Evolutionary conservation across 352 stramenopile genomes (phyloP).

Genomic region (Pythium sp.): DNA sequence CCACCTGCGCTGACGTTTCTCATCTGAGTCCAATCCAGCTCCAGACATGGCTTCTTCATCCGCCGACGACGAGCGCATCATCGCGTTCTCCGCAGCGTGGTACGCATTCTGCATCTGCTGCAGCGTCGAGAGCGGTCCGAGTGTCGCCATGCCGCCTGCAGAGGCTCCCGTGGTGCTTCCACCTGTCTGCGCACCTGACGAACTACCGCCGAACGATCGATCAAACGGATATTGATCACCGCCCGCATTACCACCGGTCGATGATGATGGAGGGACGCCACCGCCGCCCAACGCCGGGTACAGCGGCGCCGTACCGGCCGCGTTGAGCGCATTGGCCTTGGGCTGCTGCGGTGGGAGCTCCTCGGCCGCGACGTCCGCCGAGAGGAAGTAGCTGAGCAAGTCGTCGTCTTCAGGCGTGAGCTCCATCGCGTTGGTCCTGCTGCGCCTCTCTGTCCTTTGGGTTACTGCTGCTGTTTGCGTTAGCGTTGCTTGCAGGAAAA

Average conservation of each 20-base stretch:
- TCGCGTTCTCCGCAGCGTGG: slow-evolving; percentile 47
- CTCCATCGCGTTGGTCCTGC: slow-evolving; percentile 39
- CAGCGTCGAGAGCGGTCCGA: slow-evolving; percentile 31
- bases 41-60: slow-evolving; percentile 50
- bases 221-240: slow-evolving; percentile 40
- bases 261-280: background rate
- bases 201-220: slow-evolving; percentile 29
- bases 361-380: slow-evolving; percentile 64
- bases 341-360: slow-evolving; percentile 31
- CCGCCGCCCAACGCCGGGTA: slow-evolving; percentile 5
- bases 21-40: slow-evolving; percentile 54
- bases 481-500: background rate
- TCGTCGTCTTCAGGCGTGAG: slow-evolving; percentile 85
- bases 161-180: slow-evolving; percentile 9
- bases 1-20: slow-evolving; percentile 73
- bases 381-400: slow-evolving; percentile 85
- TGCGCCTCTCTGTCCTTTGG: background rate
- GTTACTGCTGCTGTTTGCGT: background rate
- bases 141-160: slow-evolving; percentile 8
- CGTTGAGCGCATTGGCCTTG: slow-evolving; percentile 25
- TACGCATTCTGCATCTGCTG: slow-evolving; percentile 49
- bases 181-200: slow-evolving; percentile 4
- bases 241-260: background rate
- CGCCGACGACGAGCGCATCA: slow-evolving; percentile 45
- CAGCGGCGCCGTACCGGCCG: slow-evolving; percentile 3